Evolutionary conservation across 2,329 filamentous ascomycete genomes (phyloP).

Genomic region (Aspergillus unguis): DNA sequence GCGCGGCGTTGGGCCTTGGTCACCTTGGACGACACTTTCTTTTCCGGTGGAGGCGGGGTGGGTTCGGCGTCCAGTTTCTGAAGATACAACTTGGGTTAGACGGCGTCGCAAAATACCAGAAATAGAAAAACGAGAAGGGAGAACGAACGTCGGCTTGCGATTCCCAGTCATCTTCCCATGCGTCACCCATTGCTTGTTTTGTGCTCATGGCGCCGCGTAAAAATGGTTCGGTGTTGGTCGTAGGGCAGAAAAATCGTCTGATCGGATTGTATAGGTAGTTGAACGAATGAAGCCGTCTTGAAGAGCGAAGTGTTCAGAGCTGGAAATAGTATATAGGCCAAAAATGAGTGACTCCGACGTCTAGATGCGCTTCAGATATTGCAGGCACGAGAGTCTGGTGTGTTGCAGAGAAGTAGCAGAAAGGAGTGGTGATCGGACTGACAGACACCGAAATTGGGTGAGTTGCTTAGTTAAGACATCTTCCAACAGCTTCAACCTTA

Average conservation of each 20-base stretch:
- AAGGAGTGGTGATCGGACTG: neutral
- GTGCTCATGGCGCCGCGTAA: conserved; percentile 31
- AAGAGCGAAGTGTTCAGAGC: neutral
- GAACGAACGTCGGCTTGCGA: conserved; percentile 64
- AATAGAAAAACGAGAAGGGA: neutral
- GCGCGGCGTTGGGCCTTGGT: conserved; percentile 75
- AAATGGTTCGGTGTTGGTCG: neutral
- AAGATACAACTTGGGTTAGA: conserved; percentile 3
- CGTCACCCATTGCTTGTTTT: conserved; percentile 57
- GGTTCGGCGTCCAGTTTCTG: conserved; percentile 41
- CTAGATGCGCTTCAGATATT: neutral
- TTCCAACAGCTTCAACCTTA: neutral
- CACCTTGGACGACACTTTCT: conserved; percentile 52
- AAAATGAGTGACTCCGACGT: conserved; percentile 1
- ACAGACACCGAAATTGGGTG: conserved; percentile 7
- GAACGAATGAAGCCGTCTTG: neutral
- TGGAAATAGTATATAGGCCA: neutral
- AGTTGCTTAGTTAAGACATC: conserved; percentile 15
- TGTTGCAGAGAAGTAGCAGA: neutral
- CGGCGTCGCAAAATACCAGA: neutral
- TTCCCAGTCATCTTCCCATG: conserved; percentile 94
- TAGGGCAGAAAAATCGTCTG: conserved; percentile 11
- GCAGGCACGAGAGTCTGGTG: neutral
- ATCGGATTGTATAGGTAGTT: neutral
- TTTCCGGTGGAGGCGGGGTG: conserved; percentile 40